phyloP scores from a whole-genome alignment of 2,329 filamentous ascomycete genomes.

The Nigrospora sphaerica region DNA sequence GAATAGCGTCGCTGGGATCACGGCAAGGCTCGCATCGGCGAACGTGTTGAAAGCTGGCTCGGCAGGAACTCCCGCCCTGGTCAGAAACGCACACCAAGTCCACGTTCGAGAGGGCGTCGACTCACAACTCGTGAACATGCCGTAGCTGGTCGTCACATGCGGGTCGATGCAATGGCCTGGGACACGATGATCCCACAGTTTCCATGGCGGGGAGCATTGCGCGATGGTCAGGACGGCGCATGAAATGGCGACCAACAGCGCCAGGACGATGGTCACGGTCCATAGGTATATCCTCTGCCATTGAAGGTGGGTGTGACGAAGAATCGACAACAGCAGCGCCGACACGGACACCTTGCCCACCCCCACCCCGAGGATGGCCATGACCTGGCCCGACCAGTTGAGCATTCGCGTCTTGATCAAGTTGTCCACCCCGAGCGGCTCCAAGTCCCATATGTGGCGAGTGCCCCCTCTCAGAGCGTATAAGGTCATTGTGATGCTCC shows the following conservation, averaged over 20 bases:
- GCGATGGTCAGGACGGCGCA: background rate
- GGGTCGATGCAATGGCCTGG: background rate
- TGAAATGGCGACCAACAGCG: background rate
- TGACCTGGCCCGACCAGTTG: background rate
- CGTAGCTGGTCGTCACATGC: background rate
- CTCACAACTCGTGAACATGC: background rate
- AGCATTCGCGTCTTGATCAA: background rate
- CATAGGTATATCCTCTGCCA: conserved; percentile 1
- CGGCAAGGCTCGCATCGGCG: background rate
- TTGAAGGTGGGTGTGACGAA: background rate
- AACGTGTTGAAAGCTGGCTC: background rate
- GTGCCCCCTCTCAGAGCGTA: background rate
- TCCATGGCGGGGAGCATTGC: background rate
- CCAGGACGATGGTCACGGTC: background rate
- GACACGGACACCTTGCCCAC: conserved; percentile 1
- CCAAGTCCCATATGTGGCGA: background rate
- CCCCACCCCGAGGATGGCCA: background rate
- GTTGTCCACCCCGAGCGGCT: background rate
- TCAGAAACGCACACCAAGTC: background rate
- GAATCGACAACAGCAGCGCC: background rate
- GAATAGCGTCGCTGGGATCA: background rate
- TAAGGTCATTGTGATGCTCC: background rate
- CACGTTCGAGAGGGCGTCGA: too few relatives aligned
- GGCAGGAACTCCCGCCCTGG: background rate
- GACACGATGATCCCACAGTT: background rate